phyloP scores from a whole-genome alignment of 441 rosid species.

The Dalechampia spathulata region DNA sequence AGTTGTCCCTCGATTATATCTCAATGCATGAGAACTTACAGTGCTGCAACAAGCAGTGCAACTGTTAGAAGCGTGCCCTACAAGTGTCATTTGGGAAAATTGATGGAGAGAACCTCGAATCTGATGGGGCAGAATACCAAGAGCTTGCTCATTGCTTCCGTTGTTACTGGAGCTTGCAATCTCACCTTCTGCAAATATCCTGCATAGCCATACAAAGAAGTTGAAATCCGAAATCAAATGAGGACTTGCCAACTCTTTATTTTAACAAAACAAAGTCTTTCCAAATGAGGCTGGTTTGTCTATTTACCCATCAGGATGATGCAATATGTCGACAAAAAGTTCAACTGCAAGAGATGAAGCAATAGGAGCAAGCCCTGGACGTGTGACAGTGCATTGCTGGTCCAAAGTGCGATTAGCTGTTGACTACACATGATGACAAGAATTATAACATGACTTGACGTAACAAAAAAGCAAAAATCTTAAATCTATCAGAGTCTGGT shows the following conservation, averaged over 20 bases:
- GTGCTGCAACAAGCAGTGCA: conserved; percentile 85
- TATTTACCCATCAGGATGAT: conserved; percentile 78
- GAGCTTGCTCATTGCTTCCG: conserved; percentile 51
- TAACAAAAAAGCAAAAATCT: neutral
- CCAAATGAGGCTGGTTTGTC: neutral
- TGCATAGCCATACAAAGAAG: conserved; percentile 23
- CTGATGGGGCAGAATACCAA: conserved; percentile 93
- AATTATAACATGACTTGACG: conserved; percentile 12
- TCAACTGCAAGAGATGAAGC: conserved; percentile 92
- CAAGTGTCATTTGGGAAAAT: conserved; percentile 74
- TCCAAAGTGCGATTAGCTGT: conserved; percentile 88
- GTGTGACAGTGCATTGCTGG: conserved; percentile 97
- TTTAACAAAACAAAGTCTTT: neutral
- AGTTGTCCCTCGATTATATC: too few relatives aligned
- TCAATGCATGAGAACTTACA: conserved; percentile 58
- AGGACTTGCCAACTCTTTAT: neutral
- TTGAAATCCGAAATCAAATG: neutral
- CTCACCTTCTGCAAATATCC: conserved; percentile 63
- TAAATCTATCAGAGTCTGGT: conserved; percentile 3
- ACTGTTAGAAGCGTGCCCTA: conserved; percentile 77
- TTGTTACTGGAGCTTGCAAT: conserved; percentile 35
- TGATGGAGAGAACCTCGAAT: conserved; percentile 78
- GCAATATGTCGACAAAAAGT: conserved; percentile 71
- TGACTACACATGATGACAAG: conserved; percentile 43
- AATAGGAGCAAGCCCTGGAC: conserved; percentile 93